These are phyloP conservation scores for Kodamaea arcana DNA, from an alignment of 1,139 yeast genomes.

Conservation along the genomic window DNA sequence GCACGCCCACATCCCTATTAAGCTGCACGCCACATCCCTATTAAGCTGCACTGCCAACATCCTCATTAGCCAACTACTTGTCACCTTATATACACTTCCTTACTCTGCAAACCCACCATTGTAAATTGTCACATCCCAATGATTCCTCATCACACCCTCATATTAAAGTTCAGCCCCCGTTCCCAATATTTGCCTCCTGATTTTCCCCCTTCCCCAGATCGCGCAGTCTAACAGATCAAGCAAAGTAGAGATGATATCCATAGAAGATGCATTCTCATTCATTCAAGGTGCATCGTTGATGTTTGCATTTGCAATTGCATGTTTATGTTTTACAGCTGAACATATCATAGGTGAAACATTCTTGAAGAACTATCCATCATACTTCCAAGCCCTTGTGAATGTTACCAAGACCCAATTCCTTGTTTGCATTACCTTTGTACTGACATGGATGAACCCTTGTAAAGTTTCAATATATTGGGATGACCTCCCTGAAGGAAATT, in stretches of 20 bases:
- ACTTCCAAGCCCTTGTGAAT: conserved; percentile 35
- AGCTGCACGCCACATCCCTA: too few species aligned
- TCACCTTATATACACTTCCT: too few species aligned
- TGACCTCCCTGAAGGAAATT: conserved; percentile 15
- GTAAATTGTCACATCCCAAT: too few species aligned
- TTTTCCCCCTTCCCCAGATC: too few species aligned
- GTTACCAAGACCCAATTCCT: conserved; percentile 51
- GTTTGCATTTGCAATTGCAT: conserved; percentile 40
- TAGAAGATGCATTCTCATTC: background rate
- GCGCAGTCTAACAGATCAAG: too few species aligned
- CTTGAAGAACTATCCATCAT: conserved; percentile 21
- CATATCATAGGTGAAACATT: conserved; percentile 36
- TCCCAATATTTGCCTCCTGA: too few species aligned
- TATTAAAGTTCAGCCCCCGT: too few species aligned
- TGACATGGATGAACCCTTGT: conserved; percentile 41
- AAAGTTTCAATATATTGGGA: conserved; percentile 41
- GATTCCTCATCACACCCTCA: too few species aligned
- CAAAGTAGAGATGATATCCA: background rate
- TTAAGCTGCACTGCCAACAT: too few species aligned
- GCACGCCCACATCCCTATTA: too few species aligned
- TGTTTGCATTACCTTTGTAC: conserved; percentile 40
- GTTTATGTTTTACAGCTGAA: conserved; percentile 38
- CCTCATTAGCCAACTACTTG: too few species aligned
- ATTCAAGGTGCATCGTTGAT: conserved; percentile 30
- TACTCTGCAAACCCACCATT: too few species aligned